Conservation (phyloP, 805 yeast species). For the Zygoascus flipseniorum region DNA sequence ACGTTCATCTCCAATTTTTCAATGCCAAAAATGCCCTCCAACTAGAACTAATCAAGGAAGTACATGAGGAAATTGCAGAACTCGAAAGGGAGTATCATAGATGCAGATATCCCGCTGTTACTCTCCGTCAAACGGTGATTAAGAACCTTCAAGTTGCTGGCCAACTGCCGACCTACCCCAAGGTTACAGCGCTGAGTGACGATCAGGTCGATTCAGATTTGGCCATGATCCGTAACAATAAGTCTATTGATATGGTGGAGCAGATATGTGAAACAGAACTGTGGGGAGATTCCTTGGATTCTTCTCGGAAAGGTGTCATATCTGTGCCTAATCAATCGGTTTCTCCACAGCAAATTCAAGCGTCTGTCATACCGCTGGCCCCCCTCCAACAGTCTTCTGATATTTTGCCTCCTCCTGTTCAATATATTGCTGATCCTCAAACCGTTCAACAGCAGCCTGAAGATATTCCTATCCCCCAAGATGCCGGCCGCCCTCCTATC, state of each 20-base stretch:
- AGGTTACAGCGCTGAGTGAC: conserved; percentile 14
- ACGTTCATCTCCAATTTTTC: conserved; percentile 26
- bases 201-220: conserved; percentile 15
- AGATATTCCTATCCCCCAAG: background rate
- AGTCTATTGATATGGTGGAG: background rate
- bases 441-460: background rate
- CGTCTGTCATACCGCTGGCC: background rate
- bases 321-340: background rate
- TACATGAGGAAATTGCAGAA: conserved; percentile 17
- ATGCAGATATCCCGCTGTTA: conserved; percentile 6
- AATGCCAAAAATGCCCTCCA: conserved; percentile 21
- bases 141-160: conserved; percentile 22
- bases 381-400: background rate
- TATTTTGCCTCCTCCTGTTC: conserved; percentile 4
- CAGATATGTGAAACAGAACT: conserved; percentile 3
- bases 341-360: background rate
- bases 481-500: background rate
- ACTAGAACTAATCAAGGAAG: conserved; percentile 15
- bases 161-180: conserved; percentile 13
- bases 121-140: conserved; percentile 17
- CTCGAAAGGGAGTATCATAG: conserved; percentile 21
- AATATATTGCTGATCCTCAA: background rate
- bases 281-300: conserved; percentile 4
- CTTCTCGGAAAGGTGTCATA: conserved; percentile 3
- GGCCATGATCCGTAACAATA: conserved; percentile 5